A percentile compares a stretch with the other conserved stretches of the same genome.
Evolutionary conservation across 345 rosid species (phyloP).

Genomic region (Clarkia xantiana): DNA sequence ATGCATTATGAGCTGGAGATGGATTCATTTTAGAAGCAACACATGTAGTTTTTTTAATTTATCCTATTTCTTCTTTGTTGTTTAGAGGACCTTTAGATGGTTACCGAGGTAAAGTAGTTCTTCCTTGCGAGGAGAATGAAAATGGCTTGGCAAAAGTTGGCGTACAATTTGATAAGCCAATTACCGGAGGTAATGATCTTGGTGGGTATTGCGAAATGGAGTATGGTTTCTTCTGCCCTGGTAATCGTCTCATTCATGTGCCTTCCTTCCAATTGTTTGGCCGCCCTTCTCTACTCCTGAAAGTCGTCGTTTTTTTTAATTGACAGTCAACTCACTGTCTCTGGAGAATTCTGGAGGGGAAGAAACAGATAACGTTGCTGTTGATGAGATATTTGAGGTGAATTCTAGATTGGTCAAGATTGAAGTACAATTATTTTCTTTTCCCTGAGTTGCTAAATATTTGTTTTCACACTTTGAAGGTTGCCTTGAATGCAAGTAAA

Average conservation of each 20-base stretch:
- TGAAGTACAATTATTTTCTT: neutral
- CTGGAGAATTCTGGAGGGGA: slow-evolving; percentile 71
- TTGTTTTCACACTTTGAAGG: slow-evolving; percentile 28
- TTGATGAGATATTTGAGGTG: slow-evolving; percentile 86
- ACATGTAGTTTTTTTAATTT: neutral
- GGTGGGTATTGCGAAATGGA: slow-evolving; percentile 89
- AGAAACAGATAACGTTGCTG: slow-evolving; percentile 66
- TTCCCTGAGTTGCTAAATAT: slow-evolving; percentile 1
- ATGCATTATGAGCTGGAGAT: neutral
- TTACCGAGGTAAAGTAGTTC: slow-evolving; percentile 78
- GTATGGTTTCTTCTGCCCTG: slow-evolving; percentile 83
- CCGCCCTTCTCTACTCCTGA: neutral
- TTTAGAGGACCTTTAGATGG: slow-evolving; percentile 71
- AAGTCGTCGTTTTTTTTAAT: neutral
- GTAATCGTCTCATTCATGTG: slow-evolving; percentile 16
- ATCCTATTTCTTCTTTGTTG: neutral
- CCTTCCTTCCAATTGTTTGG: neutral
- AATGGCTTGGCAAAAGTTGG: slow-evolving; percentile 81
- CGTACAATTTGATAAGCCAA: slow-evolving; percentile 76
- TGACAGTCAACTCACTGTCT: slow-evolving; percentile 66
- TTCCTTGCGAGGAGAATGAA: slow-evolving; percentile 85
- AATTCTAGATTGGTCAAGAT: neutral
- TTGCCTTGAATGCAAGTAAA: slow-evolving; percentile 56
- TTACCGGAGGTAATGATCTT: slow-evolving; percentile 82
- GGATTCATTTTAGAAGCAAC: slow-evolving; percentile 1